Conservation (phyloP, 2,329 filamentous ascomycete genomes). For the Alternaria alternata region DNA sequence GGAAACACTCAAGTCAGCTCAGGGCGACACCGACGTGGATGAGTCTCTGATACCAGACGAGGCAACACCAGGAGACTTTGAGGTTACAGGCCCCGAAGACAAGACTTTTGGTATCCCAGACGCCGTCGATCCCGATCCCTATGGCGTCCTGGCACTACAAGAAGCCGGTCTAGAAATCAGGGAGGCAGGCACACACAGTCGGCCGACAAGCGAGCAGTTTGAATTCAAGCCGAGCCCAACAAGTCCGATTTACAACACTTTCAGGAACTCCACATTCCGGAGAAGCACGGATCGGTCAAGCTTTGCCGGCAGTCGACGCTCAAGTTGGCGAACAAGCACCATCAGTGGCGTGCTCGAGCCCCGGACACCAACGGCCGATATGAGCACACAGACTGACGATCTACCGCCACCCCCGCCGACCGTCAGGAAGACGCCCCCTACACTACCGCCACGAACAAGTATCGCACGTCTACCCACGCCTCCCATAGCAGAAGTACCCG, state of each 20-base stretch:
- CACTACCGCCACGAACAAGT: constrained; percentile 34
- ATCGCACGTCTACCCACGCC: constrained; percentile 31
- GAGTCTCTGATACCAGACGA: constrained; percentile 70
- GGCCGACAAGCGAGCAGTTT: constrained; percentile 81
- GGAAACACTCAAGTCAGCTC: constrained; percentile 86
- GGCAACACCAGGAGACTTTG: constrained; percentile 79
- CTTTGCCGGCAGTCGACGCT: constrained; percentile 63
- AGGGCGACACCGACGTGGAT: constrained; percentile 82
- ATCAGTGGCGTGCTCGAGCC: constrained; percentile 66
- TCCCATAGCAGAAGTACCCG: constrained; percentile 47
- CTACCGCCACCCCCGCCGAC: constrained; percentile 31
- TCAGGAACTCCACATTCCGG: constrained; percentile 65
- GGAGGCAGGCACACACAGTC: constrained; percentile 80
- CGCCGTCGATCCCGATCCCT: constrained; percentile 86
- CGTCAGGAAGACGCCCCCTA: constrained; percentile 31
- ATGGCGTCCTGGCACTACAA: constrained; percentile 88
- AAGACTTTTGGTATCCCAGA: constrained; percentile 79
- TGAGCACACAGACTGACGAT: constrained; percentile 29
- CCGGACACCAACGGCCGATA: constrained; percentile 66
- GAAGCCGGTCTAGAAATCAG: constrained; percentile 88
- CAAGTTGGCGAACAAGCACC: constrained; percentile 76
- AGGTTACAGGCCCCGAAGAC: constrained; percentile 58
- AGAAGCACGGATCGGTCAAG: constrained; percentile 76
- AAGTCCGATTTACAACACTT: constrained; percentile 72
- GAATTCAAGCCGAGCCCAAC: constrained; percentile 80